These are phyloP conservation scores for Fusarium devonianum DNA, from an alignment of 2,329 filamentous ascomycete genomes.

Conservation along the genomic window DNA sequence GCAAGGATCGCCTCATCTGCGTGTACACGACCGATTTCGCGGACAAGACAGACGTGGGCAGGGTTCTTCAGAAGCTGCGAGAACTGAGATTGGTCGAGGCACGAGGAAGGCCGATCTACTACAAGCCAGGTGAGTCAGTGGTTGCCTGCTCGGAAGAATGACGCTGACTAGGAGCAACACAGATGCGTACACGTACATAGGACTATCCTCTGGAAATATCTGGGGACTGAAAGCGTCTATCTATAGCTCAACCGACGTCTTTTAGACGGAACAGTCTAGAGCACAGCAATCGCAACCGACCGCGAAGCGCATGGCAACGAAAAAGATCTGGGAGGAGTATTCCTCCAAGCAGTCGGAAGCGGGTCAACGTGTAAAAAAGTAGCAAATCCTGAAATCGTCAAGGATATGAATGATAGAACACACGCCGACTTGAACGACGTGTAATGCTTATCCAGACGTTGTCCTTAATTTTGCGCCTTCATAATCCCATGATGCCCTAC, in stretches of 20 bases:
- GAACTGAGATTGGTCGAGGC: constrained; percentile 66
- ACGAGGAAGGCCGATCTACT: constrained; percentile 67
- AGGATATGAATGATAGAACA: constrained; percentile 13
- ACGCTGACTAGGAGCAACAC: constrained; percentile 21
- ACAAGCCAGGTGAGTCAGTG: constrained; percentile 71
- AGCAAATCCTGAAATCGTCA: constrained; percentile 27
- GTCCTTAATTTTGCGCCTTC: constrained; percentile 6
- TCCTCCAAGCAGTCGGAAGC: constrained; percentile 1
- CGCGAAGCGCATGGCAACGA: too few relatives aligned
- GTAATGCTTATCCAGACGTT: constrained; percentile 17
- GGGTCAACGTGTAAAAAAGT: constrained; percentile 5
- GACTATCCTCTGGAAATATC: constrained; percentile 65
- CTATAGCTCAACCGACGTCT: constrained; percentile 57
- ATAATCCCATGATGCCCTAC: background rate
- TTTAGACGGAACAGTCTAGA: too few relatives aligned
- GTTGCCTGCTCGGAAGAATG: background rate
- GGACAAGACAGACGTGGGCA: constrained; percentile 71
- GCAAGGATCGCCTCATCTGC: constrained; percentile 68
- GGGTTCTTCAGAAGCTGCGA: constrained; percentile 69
- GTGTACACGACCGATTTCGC: constrained; percentile 80
- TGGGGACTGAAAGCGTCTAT: constrained; percentile 69
- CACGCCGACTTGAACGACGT: constrained; percentile 20
- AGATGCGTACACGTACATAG: constrained; percentile 75
- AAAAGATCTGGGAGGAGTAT: too few relatives aligned
- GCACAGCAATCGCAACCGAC: too few relatives aligned